Base-by-base conservation (phyloP, 78 protist species). In the Polysphondylium violaceum region DNA sequence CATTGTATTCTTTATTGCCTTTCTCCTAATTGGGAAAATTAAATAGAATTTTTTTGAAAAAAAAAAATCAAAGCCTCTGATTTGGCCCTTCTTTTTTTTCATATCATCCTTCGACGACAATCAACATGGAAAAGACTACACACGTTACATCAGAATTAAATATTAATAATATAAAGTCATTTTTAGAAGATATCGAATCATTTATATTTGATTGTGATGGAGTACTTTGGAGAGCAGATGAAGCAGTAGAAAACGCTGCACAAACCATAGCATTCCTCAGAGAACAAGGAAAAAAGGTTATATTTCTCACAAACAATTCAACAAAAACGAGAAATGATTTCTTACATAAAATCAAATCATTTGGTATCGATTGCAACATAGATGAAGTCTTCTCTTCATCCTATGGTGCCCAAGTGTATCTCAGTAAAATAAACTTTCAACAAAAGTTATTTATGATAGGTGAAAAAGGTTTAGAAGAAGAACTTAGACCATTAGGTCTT, bases 141-240 rank as follows among this genome's bases (percentile, higher is more conserved):
- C n/a, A n/a, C n/a, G n/a, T n/a, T n/a, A n/a, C n/a, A n/a, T n/a
- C n/a, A n/a, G n/a, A n/a, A n/a, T n/a, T n/a, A 47, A 47, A 47
- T 14, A 14, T 47, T 14, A 47, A 47, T 47, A 76, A 76, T 64
- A 36, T 29, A 40, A 40, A 76, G 23, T 36, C 40, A 14, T 64
- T 83, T 73, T 5, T 83, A 11, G 56, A 68, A 9, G 55, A 72
- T 40, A 59, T 83, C 5, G 77, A 83, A 31, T 43, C 67, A 72
- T 67, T 83, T 73, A 73, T 83, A 19, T 83, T 83, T 21, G 90
- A 83, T 83, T 65, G 78, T 21, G 90, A 83, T 68, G 90, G 90
- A n/a, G 90, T 83, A n/a, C 14, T 83, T 2, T 83, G 76, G 76
- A 11, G 38, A 0, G 77, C 43, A 0, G 33, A 21, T 11, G 9